Conservation (phyloP, 2,329 filamentous ascomycete species). For the Pyrenophora seminiperda region DNA sequence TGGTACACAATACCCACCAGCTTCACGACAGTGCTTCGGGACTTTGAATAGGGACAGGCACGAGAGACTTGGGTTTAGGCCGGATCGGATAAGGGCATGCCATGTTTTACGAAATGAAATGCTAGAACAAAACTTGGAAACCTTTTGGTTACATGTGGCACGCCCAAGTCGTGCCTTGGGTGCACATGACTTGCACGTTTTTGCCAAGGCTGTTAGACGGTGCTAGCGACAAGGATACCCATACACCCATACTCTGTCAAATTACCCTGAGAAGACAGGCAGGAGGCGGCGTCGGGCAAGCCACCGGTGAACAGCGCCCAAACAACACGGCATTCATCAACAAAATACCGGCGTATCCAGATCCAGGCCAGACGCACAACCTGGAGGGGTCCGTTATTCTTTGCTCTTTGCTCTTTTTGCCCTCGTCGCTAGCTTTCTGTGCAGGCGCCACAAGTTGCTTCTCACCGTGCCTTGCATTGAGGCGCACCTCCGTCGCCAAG, state of each 20-base stretch:
- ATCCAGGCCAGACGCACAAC: not conserved
- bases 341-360: conserved; percentile 13
- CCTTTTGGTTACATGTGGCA: no score
- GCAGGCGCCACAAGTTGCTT: conserved; percentile 15
- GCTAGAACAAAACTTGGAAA: not conserved
- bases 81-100: not conserved
- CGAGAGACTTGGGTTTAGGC: not conserved
- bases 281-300: conserved; percentile 3
- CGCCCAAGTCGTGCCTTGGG: not conserved
- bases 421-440: conserved; percentile 6
- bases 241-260: conserved; percentile 9
- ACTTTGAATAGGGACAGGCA: conserved; percentile 4
- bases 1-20: conserved; percentile 37
- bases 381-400: not conserved
- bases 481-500: conserved; percentile 28
- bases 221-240: conserved; percentile 9
- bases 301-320: not conserved
- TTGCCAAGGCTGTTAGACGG: not conserved
- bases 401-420: conserved; percentile 10
- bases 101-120: not conserved
- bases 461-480: conserved; percentile 19
- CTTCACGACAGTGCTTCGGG: conserved; percentile 20
- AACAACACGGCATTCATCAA: conserved; percentile 16
- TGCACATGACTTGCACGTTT: not conserved
- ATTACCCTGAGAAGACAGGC: conserved; percentile 3